Evolutionary conservation across 129 eudicot species (phyloP).

Genomic region (Deinandra increscens): DNA sequence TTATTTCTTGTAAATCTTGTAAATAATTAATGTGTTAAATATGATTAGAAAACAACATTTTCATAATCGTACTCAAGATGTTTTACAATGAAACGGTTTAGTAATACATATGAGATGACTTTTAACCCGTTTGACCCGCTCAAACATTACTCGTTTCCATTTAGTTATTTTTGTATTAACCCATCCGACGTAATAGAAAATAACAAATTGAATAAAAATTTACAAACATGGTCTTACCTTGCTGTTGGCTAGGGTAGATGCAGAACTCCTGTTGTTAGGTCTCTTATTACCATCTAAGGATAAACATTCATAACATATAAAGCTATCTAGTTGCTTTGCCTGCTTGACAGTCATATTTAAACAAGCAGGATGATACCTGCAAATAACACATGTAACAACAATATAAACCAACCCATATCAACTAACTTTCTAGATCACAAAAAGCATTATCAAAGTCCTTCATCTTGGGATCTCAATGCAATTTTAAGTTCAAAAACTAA

Average conservation of each 20-base stretch:
- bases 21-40: no score
- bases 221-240: conserved; percentile 33
- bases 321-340: conserved; percentile 54
- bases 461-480: background rate
- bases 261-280: conserved; percentile 26
- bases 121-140: background rate
- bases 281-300: conserved; percentile 36
- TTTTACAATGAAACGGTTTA: background rate
- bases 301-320: conserved; percentile 53
- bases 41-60: background rate
- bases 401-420: background rate
- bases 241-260: conserved; percentile 38
- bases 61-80: background rate
- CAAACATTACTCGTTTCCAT: background rate
- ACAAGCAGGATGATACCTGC: conserved; percentile 82
- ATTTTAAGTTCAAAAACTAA: background rate
- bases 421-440: background rate
- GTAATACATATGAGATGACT: background rate
- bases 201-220: background rate
- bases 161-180: no score
- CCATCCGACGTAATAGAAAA: background rate
- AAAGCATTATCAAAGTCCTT: background rate
- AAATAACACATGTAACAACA: conserved; percentile 1
- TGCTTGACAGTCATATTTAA: conserved; percentile 51
- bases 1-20: background rate